Evolutionary conservation across 148 eudicot species (phyloP).

Genomic region (Chenopodium suecicum): DNA sequence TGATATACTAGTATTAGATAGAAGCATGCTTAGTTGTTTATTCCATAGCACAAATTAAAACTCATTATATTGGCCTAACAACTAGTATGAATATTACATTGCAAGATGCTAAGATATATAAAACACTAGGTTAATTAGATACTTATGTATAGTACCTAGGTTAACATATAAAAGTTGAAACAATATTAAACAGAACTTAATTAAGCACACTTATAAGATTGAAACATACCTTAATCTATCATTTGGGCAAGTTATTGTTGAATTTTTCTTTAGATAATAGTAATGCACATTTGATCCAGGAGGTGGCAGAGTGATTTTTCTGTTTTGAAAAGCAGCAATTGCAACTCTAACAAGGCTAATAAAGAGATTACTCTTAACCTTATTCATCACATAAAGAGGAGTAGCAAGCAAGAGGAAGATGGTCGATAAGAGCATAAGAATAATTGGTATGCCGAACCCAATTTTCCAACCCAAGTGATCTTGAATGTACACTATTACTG

Average conservation of each 20-base stretch:
- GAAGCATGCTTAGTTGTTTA: not conserved
- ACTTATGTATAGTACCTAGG: no score
- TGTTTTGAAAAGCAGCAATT: conserved; percentile 57
- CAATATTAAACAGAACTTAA: no score
- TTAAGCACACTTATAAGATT: no score
- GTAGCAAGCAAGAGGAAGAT: conserved; percentile 55
- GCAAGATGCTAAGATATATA: no score
- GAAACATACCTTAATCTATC: conserved; percentile 47
- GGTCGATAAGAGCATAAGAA: conserved; percentile 60
- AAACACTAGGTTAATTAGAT: no score
- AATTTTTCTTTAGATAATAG: conserved; percentile 41
- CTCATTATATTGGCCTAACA: no score
- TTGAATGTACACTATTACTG: conserved; percentile 77
- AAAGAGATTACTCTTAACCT: conserved; percentile 52
- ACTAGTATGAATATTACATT: no score
- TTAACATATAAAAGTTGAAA: no score
- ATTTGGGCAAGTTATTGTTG: conserved; percentile 40
- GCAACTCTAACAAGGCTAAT: conserved; percentile 52
- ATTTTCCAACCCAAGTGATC: conserved; percentile 71
- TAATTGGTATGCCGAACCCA: conserved; percentile 76
- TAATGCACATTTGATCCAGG: conserved; percentile 31
- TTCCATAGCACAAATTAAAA: no score
- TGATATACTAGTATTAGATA: not conserved
- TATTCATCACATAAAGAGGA: conserved; percentile 48
- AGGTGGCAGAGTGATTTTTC: conserved; percentile 34